Base-by-base conservation (phyloP, 73 alveolate species). In the Diophrys appendiculata region DNA sequence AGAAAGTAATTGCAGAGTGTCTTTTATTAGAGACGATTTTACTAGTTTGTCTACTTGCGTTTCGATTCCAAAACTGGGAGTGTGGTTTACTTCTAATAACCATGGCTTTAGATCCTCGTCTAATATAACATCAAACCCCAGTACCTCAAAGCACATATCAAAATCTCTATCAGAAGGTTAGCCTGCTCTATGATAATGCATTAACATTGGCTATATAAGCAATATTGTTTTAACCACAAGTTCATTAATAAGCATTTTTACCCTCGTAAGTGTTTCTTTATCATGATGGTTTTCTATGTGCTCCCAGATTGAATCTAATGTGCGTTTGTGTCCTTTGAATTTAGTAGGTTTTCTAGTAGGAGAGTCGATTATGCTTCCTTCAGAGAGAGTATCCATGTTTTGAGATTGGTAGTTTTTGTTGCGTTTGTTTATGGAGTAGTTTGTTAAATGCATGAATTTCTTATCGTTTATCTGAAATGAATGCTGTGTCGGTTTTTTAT, bases 291-390 rank as follows among this genome's bases (percentile, higher is more conserved):
- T n/a, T n/a, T n/a, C n/a, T n/a, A n/a, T n/a, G n/a, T n/a, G n/a
- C n/a, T 55, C 33, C 54, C 90, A 83, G 13, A 82, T 83, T 27
- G 94, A 77, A 27, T 89, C 82, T 56, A 91, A 55, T 33, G 92
- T 60, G 65, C 98, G 69, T 54, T 93, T 91, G 77, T 93, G 97
- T 23, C 90, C 90, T 0, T 69, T 69, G n/a, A n/a, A n/a, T n/a
- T n/a, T n/a, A n/a, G n/a, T n/a, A n/a, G n/a, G n/a, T n/a, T n/a
- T n/a, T n/a, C n/a, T n/a, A n/a, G n/a, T n/a, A n/a, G n/a, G n/a
- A n/a, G n/a, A n/a, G n/a, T n/a, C n/a, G n/a, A n/a, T n/a, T n/a
- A n/a, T n/a, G n/a, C n/a, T n/a, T n/a, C n/a, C n/a, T n/a, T n/a
- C n/a, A n/a, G n/a, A n/a, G n/a, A n/a, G n/a, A n/a, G n/a, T n/a